Percentiles rank a stretch among this genome's conserved stretches.
These are phyloP conservation scores for Elymus sibiricus DNA, from an alignment of 176 grass and related monocot genomes.

Conservation along the genomic window DNA sequence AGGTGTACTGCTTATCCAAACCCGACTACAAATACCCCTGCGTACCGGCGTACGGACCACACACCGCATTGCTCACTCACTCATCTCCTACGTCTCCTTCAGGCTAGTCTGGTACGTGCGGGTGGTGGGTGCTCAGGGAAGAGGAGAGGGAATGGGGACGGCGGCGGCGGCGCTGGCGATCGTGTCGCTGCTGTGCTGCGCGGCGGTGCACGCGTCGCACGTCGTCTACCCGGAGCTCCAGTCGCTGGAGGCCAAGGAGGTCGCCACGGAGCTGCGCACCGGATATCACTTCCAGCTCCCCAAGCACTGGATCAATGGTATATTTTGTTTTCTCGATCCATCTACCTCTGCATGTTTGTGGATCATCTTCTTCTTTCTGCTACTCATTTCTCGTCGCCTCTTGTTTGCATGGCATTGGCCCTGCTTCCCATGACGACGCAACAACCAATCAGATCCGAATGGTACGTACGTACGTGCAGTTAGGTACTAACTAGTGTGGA, in stretches of 20 bases:
- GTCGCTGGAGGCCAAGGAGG: not conserved
- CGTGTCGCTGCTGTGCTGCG: not conserved
- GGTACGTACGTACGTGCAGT: not conserved
- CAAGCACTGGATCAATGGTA: not conserved
- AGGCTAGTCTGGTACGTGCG: no score
- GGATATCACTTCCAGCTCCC: not conserved
- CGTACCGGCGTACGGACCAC: no score
- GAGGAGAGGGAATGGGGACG: not conserved
- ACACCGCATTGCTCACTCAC: not conserved
- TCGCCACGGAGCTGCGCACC: not conserved
- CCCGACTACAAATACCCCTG: not conserved
- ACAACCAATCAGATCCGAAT: not conserved
- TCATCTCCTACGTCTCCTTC: no score
- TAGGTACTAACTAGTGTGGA: not conserved
- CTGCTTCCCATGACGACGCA: not conserved
- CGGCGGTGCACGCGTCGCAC: not conserved
- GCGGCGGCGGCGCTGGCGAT: not conserved
- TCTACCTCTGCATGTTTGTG: not conserved
- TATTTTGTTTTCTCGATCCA: rapidly evolving
- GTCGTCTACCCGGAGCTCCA: conserved; percentile 7
- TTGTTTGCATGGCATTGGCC: not conserved
- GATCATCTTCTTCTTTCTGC: not conserved
- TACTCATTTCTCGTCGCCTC: not conserved
- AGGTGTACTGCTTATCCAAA: not conserved
- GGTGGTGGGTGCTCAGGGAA: no score